These are phyloP conservation scores for Verticillium albo-atrum DNA, from an alignment of 2,329 filamentous ascomycete species.

Conservation along the genomic window DNA sequence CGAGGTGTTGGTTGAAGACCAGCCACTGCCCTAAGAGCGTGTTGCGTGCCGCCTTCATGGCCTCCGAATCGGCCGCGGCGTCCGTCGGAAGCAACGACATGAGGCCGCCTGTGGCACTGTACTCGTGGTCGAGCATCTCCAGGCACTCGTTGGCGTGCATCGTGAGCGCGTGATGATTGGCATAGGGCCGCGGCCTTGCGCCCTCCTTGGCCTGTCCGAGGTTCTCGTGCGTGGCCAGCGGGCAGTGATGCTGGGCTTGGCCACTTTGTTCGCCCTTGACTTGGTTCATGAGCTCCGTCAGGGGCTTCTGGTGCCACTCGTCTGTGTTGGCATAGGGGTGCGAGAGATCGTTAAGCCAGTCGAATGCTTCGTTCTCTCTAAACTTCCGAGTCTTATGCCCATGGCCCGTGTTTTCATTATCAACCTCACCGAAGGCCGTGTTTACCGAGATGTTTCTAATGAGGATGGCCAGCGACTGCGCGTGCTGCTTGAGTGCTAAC, in stretches of 20 bases:
- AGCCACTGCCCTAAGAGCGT: constrained; percentile 55
- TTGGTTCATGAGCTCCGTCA: constrained; percentile 41
- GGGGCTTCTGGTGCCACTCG: constrained; percentile 39
- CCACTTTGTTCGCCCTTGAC: constrained; percentile 21
- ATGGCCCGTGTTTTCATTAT: constrained; percentile 10
- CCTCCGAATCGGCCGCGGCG: constrained; percentile 24
- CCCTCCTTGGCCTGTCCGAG: constrained; percentile 13
- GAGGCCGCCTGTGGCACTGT: constrained; percentile 49
- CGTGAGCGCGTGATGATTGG: constrained; percentile 44
- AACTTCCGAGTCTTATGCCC: constrained; percentile 21
- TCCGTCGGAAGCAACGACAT: constrained; percentile 47
- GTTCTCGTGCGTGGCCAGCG: constrained; percentile 25
- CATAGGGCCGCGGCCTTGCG: constrained; percentile 29
- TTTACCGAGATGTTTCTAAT: constrained; percentile 43
- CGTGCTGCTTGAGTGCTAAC: constrained; percentile 55
- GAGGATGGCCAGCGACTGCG: constrained; percentile 50
- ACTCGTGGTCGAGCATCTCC: constrained; percentile 57
- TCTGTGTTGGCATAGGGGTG: constrained; percentile 44
- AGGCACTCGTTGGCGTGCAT: constrained; percentile 57
- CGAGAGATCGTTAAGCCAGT: constrained; percentile 51
- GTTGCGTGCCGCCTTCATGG: constrained; percentile 39
- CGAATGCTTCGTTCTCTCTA: constrained; percentile 44
- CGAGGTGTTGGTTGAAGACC: constrained; percentile 47
- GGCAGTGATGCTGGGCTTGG: constrained; percentile 37
- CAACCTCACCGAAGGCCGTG: constrained; percentile 21